Evolutionary conservation across 75 land plant genomes (phyloP).

Genomic region (Pinus tabuliformis): DNA sequence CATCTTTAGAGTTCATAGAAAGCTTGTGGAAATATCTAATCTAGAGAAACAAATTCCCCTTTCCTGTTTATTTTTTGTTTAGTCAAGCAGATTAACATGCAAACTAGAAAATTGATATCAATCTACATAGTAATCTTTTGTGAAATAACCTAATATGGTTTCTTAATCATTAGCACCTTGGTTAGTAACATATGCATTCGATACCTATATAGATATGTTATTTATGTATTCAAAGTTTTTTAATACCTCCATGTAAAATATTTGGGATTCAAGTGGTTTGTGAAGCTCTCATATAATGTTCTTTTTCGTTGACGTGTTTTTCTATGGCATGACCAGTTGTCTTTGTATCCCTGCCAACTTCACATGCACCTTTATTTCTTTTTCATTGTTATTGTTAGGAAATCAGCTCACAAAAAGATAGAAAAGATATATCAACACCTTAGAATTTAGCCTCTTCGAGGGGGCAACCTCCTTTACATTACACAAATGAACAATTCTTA

Average conservation of each 20-base stretch:
- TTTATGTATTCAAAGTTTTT: no score
- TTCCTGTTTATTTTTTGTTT: background rate
- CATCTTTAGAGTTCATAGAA: background rate
- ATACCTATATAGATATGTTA: no score
- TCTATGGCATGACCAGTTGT: background rate
- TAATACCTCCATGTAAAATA: background rate
- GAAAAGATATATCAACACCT: no score
- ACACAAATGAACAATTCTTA: no score
- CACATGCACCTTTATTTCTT: background rate
- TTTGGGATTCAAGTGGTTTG: background rate
- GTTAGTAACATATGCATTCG: no score
- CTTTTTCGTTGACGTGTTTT: background rate
- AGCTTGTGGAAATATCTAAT: background rate
- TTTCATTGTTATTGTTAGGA: background rate
- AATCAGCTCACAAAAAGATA: no score
- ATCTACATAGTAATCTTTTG: background rate
- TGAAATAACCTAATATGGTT: no score
- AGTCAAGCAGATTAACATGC: background rate
- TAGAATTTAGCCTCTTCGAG: no score
- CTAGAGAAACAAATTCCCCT: background rate
- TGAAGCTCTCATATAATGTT: background rate
- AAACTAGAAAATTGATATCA: constrained; percentile 1
- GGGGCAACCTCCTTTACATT: no score
- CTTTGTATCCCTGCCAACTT: background rate
- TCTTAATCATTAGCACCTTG: no score